A percentile compares a stretch with the other conserved stretches of the same genome.
Evolutionary conservation across 805 yeast genomes (phyloP).

Genomic region (Candida montana): DNA sequence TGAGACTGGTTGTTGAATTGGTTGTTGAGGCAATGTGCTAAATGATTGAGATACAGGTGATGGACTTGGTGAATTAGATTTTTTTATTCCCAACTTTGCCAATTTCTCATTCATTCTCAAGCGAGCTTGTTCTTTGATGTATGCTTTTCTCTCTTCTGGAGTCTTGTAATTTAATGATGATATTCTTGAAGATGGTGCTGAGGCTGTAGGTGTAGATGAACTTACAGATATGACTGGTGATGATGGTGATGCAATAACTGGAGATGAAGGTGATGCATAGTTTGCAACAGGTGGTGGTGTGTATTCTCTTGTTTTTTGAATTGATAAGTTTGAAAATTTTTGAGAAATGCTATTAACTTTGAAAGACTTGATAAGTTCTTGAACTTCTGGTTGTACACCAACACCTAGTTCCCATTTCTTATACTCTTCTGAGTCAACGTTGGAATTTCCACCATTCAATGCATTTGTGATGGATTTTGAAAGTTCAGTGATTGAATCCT

Average conservation of each 20-base stretch:
- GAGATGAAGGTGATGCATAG: conserved; percentile 1
- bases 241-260: conserved; percentile 1
- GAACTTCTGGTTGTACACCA: conserved; percentile 56
- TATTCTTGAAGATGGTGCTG: conserved; percentile 16
- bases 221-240: too few relatives aligned
- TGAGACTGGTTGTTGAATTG: conserved; percentile 27
- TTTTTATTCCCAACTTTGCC: conserved; percentile 52
- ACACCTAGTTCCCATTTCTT: conserved; percentile 79
- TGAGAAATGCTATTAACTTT: conserved; percentile 17
- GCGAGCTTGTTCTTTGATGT: conserved; percentile 74
- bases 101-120: conserved; percentile 78
- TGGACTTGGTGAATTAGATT: conserved; percentile 3
- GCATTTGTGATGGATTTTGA: conserved; percentile 33
- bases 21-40: conserved; percentile 26
- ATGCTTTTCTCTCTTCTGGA: conserved; percentile 66
- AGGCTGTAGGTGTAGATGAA: conserved; percentile 6
- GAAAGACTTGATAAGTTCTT: conserved; percentile 19
- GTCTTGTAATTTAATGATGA: conserved; percentile 27
- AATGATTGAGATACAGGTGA: conserved; percentile 18
- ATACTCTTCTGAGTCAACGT: conserved; percentile 21
- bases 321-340: conserved; percentile 13
- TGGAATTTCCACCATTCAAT: conserved; percentile 13
- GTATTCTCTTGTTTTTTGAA: conserved; percentile 4
- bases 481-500: conserved; percentile 62
- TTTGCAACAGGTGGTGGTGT: conserved; percentile 1